Conservation (phyloP, 768 basidiomycete species). For the Russula abietina region DNA sequence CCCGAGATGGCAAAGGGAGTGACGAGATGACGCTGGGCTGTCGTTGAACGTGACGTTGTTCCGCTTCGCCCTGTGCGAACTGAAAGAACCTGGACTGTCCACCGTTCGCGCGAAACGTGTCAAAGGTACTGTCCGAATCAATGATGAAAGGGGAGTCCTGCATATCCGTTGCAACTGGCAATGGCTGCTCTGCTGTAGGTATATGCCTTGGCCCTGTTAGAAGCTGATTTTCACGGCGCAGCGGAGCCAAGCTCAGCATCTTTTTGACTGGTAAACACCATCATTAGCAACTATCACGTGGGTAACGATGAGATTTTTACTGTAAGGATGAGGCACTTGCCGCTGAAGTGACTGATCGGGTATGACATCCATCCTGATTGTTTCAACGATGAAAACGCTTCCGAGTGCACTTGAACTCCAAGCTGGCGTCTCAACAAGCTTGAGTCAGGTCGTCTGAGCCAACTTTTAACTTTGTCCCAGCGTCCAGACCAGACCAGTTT, state of each 20-base stretch:
- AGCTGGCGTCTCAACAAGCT: not conserved
- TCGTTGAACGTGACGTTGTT: conserved; percentile 15
- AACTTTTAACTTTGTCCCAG: not conserved
- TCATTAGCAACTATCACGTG: not conserved
- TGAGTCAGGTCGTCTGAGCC: not conserved
- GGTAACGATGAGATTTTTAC: not conserved
- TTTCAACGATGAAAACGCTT: not conserved
- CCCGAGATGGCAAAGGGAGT: conserved; percentile 44
- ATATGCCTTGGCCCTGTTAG: not conserved
- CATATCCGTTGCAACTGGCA: not conserved
- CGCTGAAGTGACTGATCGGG: not conserved
- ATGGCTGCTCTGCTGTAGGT: not conserved
- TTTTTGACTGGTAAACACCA: not conserved
- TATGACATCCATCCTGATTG: not conserved
- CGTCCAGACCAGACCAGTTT: not conserved
- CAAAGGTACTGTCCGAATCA: conserved; percentile 2
- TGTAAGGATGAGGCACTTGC: not conserved
- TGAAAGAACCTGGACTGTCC: not conserved
- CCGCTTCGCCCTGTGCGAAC: not conserved
- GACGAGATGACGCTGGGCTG: conserved; percentile 51
- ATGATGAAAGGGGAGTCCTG: not conserved
- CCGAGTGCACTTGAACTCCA: too few species aligned
- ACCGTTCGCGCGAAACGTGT: conserved; percentile 6
- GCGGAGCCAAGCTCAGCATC: not conserved
- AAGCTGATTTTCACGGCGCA: not conserved